phyloP scores from a whole-genome alignment of 371 early-diverging fungal species.

The Umbelopsis sp. region DNA sequence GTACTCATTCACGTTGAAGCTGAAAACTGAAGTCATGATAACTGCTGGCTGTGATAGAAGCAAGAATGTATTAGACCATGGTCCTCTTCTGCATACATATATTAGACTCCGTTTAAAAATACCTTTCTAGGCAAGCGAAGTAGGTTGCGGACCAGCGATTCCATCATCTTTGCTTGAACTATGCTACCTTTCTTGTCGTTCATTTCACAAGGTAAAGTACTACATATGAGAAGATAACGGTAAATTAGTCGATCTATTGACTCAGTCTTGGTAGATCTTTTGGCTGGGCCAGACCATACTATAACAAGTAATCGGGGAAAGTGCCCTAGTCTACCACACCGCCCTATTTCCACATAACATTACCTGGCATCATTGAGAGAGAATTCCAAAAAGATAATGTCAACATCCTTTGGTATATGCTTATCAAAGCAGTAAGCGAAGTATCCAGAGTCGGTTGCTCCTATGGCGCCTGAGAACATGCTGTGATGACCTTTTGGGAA shows the following conservation, averaged over 20 bases:
- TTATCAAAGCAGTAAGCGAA: slow-evolving; percentile 21
- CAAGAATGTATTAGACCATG: background rate
- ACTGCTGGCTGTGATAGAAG: slow-evolving; percentile 10
- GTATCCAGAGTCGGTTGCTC: slow-evolving; percentile 19
- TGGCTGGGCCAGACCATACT: too few species aligned
- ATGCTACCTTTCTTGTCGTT: background rate
- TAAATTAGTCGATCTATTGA: background rate
- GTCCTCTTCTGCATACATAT: background rate
- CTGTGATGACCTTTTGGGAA: slow-evolving; percentile 5
- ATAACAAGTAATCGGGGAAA: background rate
- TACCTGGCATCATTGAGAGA: slow-evolving; percentile 21
- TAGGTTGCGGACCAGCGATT: slow-evolving; percentile 21
- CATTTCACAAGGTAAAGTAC: slow-evolving; percentile 16
- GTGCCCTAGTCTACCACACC: background rate
- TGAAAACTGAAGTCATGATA: slow-evolving; percentile 17
- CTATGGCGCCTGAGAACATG: slow-evolving; percentile 16
- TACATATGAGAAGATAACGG: background rate
- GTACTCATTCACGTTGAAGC: slow-evolving; percentile 20
- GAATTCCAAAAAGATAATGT: slow-evolving; percentile 20
- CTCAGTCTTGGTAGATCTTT: background rate
- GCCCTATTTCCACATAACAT: background rate
- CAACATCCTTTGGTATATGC: slow-evolving; percentile 21
- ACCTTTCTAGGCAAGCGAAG: slow-evolving; percentile 21
- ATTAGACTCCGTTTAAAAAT: background rate
- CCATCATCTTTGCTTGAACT: slow-evolving; percentile 20